Evolutionary conservation across 768 basidiomycete genomes (phyloP).

Genomic region (Kwoniella botswanensis): DNA sequence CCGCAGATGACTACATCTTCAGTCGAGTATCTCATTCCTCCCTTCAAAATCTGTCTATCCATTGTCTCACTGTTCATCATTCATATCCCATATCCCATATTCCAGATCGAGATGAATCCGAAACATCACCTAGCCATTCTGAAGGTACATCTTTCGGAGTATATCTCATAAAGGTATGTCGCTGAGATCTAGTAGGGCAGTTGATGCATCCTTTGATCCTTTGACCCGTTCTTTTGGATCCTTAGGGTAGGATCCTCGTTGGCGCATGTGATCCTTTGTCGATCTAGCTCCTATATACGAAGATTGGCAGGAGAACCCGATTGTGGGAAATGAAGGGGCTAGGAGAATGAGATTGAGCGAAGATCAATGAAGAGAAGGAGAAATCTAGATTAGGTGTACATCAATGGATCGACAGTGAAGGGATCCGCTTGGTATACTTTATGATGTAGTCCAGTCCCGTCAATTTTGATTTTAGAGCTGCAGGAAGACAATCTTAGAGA

Average conservation of each 20-base stretch:
- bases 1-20: not conserved
- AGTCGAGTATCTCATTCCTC: not conserved
- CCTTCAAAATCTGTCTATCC: not conserved
- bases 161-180: not conserved
- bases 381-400: not conserved
- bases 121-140: not conserved
- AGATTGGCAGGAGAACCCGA: not conserved
- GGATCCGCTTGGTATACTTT: no score
- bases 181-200: not conserved
- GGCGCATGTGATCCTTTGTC: not conserved
- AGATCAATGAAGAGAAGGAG: not conserved
- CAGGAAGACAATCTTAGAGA: no score
- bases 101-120: not conserved
- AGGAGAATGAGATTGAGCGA: not conserved
- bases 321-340: no score
- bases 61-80: not conserved
- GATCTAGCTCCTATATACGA: not conserved
- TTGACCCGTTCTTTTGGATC: not conserved
- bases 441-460: no score
- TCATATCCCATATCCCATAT: not conserved
- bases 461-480: no score
- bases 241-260: not conserved
- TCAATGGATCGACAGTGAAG: no score
- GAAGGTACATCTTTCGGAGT: not conserved
- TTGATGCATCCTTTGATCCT: not conserved